Evolutionary conservation across 2,329 filamentous ascomycete species (phyloP), one percentile per base, ranked within the genome.

Genomic region (Clonostachys sp.): DNA sequence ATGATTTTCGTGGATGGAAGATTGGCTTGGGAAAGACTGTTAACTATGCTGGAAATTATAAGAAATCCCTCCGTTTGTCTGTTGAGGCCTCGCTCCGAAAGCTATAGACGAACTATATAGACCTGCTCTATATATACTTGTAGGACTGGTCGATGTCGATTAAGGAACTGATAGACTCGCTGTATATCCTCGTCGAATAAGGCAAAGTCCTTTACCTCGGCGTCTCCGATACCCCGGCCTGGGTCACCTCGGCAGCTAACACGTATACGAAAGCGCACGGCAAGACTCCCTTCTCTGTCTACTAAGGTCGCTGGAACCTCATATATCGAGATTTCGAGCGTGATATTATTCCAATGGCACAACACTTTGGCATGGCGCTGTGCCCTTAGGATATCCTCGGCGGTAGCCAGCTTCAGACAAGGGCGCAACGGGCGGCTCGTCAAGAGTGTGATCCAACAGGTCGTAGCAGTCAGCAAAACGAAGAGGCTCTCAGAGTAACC

Each of bases 371-470:
- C 18, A 57, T 58, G 77, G 78, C 61, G 16, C 48, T 79, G 6
- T 62, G 70, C 0, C 77, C 79, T 0, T 82, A 74, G 74, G 78
- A 74, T 40, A 70, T 68, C 5, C 57, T 77, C n/a, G 69, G 71
- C n/a, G 67, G 51, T 69, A 68, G 71, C 18, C 50, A 49, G 12
- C 68, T 68, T 55, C 56, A 64, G 45, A 59, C 60, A 5, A 48
- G 51, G n/a, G 62, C 62, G 47, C 57, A 59, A 45, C 30, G 68
- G 41, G 62, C 65, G 44, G 35, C 41, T 33, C 42, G 47, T 16
- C 13, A 35, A 16, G 40, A 17, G 14, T 8, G 17, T 8, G 47
- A 44, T 6, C 43, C 45, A 24, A 39, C 34, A 16, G 39, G 45
- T 17, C 43, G 47, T 9, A 12, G 13, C n/a, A 47, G 65, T 51